Conservation (phyloP, 768 basidiomycete genomes). For the Leccinellum albellum region DNA sequence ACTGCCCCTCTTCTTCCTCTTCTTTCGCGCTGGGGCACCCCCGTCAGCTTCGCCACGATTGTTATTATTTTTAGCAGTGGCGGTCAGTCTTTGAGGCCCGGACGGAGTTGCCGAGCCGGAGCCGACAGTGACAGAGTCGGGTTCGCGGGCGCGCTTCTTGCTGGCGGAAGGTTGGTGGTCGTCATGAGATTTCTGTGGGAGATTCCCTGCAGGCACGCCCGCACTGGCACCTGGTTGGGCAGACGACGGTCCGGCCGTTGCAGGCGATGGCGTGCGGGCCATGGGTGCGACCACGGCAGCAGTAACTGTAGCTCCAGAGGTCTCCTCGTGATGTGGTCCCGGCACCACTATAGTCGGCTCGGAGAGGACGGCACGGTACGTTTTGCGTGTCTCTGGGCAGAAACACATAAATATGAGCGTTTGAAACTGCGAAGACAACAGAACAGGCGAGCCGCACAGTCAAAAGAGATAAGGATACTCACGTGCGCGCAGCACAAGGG, state of each 20-base stretch:
- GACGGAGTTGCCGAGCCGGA: neutral
- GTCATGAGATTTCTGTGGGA: neutral
- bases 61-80: neutral
- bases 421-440: neutral
- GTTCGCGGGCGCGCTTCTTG: slow-evolving; percentile 23
- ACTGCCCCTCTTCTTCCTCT: slow-evolving; percentile 14
- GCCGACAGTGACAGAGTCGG: slow-evolving; percentile 1
- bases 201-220: neutral
- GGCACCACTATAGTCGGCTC: slow-evolving; percentile 65
- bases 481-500: slow-evolving; percentile 72
- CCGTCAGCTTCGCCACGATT: neutral
- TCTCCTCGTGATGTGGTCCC: neutral
- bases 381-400: slow-evolving; percentile 73
- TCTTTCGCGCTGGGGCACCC: slow-evolving; percentile 18
- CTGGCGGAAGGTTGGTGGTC: neutral
- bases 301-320: neutral
- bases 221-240: neutral
- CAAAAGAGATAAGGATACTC: slow-evolving; percentile 35
- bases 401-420: neutral
- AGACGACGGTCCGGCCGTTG: neutral
- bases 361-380: slow-evolving; percentile 75
- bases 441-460: neutral
- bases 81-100: neutral
- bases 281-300: neutral
- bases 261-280: neutral